These are phyloP conservation scores for Lolium multiflorum DNA, from an alignment of 176 grass and related monocot genomes.

Conservation along the genomic window DNA sequence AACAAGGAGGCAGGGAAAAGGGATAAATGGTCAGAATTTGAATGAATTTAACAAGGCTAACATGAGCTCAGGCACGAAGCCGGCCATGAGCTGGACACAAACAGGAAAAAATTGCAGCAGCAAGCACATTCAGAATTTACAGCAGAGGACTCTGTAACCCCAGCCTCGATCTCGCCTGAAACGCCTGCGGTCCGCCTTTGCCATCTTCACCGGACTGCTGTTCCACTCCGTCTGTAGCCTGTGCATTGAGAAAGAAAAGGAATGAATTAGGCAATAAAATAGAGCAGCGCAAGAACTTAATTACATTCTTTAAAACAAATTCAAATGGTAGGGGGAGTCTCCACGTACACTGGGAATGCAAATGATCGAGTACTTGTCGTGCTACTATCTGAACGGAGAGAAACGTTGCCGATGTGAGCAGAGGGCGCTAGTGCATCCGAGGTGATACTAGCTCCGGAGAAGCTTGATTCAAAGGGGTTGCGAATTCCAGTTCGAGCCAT, in stretches of 20 bases:
- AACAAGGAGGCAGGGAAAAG: not conserved
- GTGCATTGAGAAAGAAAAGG: conserved; percentile 26
- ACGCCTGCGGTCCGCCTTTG: conserved; percentile 67
- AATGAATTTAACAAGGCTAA: conserved; percentile 65
- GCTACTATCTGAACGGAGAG: conserved; percentile 91
- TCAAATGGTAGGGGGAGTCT: not conserved
- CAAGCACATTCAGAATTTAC: conserved; percentile 68
- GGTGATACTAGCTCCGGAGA: conserved; percentile 52
- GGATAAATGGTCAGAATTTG: conserved; percentile 42
- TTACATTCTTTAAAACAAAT: conserved; percentile 1
- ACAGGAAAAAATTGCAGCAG: conserved; percentile 35
- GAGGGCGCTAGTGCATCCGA: conserved; percentile 59
- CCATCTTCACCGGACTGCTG: conserved; percentile 94
- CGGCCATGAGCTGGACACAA: conserved; percentile 32
- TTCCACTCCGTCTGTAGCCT: conserved; percentile 87
- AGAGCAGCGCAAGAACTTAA: not conserved
- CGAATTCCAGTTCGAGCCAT: conserved; percentile 29
- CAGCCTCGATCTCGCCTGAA: conserved; percentile 61
- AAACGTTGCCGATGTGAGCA: conserved; percentile 77
- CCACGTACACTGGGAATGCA: conserved; percentile 93
- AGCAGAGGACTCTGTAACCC: conserved; percentile 76
- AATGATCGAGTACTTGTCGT: conserved; percentile 87
- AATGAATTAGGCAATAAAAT: not conserved
- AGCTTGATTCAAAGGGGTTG: conserved; percentile 61
- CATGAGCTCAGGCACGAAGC: conserved; percentile 32